phyloP scores from a whole-genome alignment of 306 rosid species.

The Hippophae gyantsensis region DNA sequence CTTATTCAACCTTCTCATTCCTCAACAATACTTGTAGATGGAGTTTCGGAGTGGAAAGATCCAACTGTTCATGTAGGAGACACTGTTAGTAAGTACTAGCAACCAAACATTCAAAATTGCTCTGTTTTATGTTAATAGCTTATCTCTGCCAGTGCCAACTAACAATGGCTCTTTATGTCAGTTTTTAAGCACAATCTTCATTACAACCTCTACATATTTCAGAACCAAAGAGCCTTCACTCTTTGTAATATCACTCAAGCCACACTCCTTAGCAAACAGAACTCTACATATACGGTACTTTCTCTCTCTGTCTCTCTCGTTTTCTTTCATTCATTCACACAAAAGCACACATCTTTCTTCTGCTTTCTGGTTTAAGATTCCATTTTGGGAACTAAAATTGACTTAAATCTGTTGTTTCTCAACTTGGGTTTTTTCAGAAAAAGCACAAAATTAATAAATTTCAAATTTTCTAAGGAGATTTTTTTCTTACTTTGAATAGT shows the following conservation, averaged over 20 bases:
- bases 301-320: conserved; percentile 11
- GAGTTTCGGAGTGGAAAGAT: conserved; percentile 71
- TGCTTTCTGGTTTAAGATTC: neutral
- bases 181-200: conserved; percentile 72
- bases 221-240: conserved; percentile 60
- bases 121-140: neutral
- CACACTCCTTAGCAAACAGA: conserved; percentile 57
- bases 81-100: conserved; percentile 50
- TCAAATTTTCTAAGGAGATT: too few relatives aligned
- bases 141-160: conserved; percentile 2
- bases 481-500: conserved; percentile 24
- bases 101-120: neutral
- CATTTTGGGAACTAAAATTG: neutral
- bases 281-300: conserved; percentile 47
- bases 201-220: conserved; percentile 82
- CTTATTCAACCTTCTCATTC: conserved; percentile 47
- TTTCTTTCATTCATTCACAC: neutral
- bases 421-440: conserved; percentile 8
- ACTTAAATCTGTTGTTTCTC: neutral
- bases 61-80: conserved; percentile 75
- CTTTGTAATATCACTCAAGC: conserved; percentile 73
- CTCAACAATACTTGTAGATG: conserved; percentile 55
- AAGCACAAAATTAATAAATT: neutral
- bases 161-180: conserved; percentile 4
- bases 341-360: neutral